phyloP scores from a whole-genome alignment of 768 basidiomycete genomes.

The Boletus eberwhitei region DNA sequence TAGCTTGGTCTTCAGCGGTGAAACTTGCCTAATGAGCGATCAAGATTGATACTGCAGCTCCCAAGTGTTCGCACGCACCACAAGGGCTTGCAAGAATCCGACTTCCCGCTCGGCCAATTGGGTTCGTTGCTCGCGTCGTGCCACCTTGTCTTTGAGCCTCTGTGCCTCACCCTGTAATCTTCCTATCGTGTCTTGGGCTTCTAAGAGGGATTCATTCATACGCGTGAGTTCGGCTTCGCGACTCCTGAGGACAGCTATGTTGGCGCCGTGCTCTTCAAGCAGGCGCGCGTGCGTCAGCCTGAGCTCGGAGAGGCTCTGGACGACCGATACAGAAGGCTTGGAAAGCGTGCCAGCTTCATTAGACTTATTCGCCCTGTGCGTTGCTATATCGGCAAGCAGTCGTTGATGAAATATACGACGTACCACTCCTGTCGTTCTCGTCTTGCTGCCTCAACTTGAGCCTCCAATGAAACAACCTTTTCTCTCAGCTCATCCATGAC shows the following conservation, averaged over 20 bases:
- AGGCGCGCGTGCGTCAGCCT: slow-evolving; percentile 61
- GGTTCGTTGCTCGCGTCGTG: slow-evolving; percentile 38
- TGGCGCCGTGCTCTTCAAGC: slow-evolving; percentile 65
- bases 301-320: slow-evolving; percentile 55
- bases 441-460: slow-evolving; percentile 58
- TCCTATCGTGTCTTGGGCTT: slow-evolving; percentile 34
- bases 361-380: slow-evolving; percentile 38
- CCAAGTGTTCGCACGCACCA: slow-evolving; percentile 42
- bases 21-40: slow-evolving; percentile 51
- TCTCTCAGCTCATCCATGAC: slow-evolving; percentile 54
- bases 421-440: slow-evolving; percentile 59
- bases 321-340: slow-evolving; percentile 50
- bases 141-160: slow-evolving; percentile 37
- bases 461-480: slow-evolving; percentile 55
- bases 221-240: slow-evolving; percentile 52
- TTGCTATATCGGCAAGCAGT: slow-evolving; percentile 1
- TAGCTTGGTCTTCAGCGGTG: slow-evolving; percentile 50
- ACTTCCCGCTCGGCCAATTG: slow-evolving; percentile 55
- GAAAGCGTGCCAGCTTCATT: slow-evolving; percentile 36
- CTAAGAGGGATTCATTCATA: slow-evolving; percentile 35
- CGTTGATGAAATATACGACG: slow-evolving; percentile 9
- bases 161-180: slow-evolving; percentile 37
- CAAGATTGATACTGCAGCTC: background rate
- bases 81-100: slow-evolving; percentile 63
- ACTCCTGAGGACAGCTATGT: slow-evolving; percentile 46